Base-by-base conservation (phyloP, 441 rosid species). In the Adansonia grandidieri region DNA sequence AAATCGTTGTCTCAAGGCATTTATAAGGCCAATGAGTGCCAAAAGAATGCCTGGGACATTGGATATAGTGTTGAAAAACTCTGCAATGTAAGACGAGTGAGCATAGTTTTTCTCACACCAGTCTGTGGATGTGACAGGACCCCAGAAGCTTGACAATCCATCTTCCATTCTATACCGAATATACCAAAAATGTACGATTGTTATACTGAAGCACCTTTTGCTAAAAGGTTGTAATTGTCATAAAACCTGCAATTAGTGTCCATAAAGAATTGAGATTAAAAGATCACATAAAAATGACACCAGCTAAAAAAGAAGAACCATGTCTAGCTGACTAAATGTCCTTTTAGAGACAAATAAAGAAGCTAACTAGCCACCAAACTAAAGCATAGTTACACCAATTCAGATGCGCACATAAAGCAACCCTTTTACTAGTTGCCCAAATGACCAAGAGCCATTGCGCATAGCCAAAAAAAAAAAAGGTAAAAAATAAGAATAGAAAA, bases 101-200 rank as follows among this genome's bases (percentile, higher is more conserved):
- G 70, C 85, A 32, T 91, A 92, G 84, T 96, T 96, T 78, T 85
- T 86, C 89, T 96, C 99, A 85, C 99, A 96, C 83, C 97, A 88
- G 17, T 96, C 98, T 20, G 90, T 77, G 62, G 98, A 87, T 40
- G 98, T 94, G 80, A 96, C 97, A 1, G 99, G 99, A 73, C 98
- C 99, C 99, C 99, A 92, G 82, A 92, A 96, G 85, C 96, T 92
- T 1, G 97, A 83, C 78, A 90, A 70, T 75, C 89, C 93, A 83
- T 89, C 91, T 0, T 90, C 93, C 99, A 96, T 96, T 82, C 85
- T 79, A 76, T 70, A 72, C 53, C 61, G 71, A 78, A 61, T 80
- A 83, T 57, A 45, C 65, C 81, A 20, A 80, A 47, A 32, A 22
- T 51, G 62, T 48, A 60, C 57, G 73, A 22, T 20, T 83, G 65